Conservation (phyloP, 306 rosid species). For the Fragaria nilgerrensis region DNA sequence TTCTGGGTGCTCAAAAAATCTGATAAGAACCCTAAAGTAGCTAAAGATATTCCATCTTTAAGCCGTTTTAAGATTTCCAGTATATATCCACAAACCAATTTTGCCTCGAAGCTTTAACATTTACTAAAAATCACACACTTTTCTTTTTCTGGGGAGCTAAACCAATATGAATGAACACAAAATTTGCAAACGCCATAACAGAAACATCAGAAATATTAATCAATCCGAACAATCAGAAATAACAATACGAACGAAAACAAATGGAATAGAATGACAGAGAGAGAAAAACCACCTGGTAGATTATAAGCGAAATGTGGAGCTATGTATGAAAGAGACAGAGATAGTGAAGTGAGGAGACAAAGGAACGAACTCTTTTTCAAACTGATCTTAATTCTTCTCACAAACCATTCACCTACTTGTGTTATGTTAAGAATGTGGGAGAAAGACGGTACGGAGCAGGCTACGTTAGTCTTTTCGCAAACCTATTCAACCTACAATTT, state of each 20-base stretch:
- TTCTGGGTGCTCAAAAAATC: slow-evolving; percentile 7
- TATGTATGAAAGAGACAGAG: not conserved
- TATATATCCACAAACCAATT: not conserved
- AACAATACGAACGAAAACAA: not conserved
- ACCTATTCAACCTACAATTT: not conserved
- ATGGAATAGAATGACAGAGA: slow-evolving; percentile 10
- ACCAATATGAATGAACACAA: not conserved
- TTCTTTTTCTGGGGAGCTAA: slow-evolving; percentile 1
- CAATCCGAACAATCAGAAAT: not conserved
- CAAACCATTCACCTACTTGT: not conserved
- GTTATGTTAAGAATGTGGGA: not conserved
- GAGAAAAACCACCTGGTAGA: slow-evolving; percentile 20
- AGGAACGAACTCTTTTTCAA: not conserved
- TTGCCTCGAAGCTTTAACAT: not conserved
- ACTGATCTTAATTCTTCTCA: not conserved
- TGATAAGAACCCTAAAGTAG: slow-evolving; percentile 2
- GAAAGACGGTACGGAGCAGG: not conserved
- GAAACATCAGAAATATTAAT: not conserved
- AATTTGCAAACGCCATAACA: not conserved
- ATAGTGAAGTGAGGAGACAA: not conserved
- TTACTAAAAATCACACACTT: not conserved
- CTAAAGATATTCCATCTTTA: not conserved
- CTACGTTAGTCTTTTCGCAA: not conserved
- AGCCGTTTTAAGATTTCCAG: not conserved
- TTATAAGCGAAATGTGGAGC: not conserved